phyloP scores from a whole-genome alignment of 164 flowering plant genomes.

The Sedum album region DNA sequence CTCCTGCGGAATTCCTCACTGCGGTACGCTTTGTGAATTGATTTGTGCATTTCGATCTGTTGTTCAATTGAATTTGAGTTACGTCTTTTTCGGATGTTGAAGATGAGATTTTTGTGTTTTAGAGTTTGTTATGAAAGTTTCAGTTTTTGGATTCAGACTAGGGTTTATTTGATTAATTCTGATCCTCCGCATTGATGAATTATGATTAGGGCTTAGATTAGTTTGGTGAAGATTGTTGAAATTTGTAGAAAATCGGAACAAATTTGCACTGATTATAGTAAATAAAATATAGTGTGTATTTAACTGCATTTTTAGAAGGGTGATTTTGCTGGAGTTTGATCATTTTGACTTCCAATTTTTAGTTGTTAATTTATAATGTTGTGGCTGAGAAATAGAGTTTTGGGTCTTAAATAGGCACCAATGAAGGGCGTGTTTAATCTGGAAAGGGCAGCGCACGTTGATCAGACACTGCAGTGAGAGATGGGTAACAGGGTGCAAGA shows the following conservation, averaged over 20 bases:
- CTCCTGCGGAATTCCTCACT: background rate
- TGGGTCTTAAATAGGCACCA: constrained; percentile 40
- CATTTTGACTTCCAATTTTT: too few relatives aligned
- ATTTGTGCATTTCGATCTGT: background rate
- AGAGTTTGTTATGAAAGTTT: too few relatives aligned
- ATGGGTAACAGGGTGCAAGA: too few relatives aligned
- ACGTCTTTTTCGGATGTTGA: too few relatives aligned
- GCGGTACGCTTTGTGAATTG: background rate
- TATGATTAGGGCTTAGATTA: background rate
- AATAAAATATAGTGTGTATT: too few relatives aligned
- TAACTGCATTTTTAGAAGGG: too few relatives aligned
- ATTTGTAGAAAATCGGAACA: background rate
- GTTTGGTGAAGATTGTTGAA: background rate
- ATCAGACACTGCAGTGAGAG: constrained; percentile 26
- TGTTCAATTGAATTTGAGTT: too few relatives aligned
- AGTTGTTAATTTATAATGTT: background rate
- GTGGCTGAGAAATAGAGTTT: background rate
- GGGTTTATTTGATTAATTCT: background rate
- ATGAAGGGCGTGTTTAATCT: constrained; percentile 54
- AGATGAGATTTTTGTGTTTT: too few relatives aligned
- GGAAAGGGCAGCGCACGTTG: constrained; percentile 30
- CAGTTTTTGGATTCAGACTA: too few relatives aligned
- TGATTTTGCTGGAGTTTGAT: too few relatives aligned
- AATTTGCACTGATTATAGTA: too few relatives aligned
- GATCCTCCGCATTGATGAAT: background rate